A percentile compares a stretch with the other conserved stretches of the same genome.
Evolutionary conservation across 805 yeast genomes (phyloP).

Genomic region (Saccharomycopsis fodiens): DNA sequence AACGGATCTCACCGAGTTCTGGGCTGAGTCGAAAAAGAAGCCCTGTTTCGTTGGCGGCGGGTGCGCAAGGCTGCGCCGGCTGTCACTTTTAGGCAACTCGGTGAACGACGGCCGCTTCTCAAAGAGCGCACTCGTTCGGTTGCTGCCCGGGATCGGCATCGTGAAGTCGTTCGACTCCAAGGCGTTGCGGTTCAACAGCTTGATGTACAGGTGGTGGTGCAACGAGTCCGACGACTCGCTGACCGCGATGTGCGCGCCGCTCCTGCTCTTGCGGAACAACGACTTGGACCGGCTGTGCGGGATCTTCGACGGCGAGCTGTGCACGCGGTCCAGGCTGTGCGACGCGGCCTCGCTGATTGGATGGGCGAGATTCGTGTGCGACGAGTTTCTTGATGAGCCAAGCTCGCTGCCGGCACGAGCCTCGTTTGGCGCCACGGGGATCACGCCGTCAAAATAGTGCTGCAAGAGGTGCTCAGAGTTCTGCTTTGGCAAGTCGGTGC

Average conservation of each 20-base stretch:
- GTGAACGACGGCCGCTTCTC: slow-evolving; percentile 22
- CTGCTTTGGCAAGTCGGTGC: not conserved
- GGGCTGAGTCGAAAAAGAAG: not conserved
- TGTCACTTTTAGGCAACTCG: not conserved
- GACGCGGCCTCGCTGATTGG: not conserved
- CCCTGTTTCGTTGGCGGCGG: not conserved
- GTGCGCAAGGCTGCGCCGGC: not conserved
- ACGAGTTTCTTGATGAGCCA: slow-evolving; percentile 5
- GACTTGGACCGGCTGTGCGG: slow-evolving; percentile 6
- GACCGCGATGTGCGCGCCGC: not conserved
- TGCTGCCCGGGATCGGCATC: slow-evolving; percentile 20
- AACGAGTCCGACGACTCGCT: not conserved
- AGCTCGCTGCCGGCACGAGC: not conserved
- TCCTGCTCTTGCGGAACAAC: slow-evolving; percentile 5
- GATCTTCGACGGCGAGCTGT: not conserved
- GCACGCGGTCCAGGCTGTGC: not conserved
- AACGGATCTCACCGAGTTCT: not conserved
- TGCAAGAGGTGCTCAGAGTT: slow-evolving; percentile 17
- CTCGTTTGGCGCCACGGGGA: slow-evolving; percentile 16
- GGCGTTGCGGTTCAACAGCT: slow-evolving; percentile 13
- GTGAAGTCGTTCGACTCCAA: slow-evolving; percentile 14
- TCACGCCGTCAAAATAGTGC: slow-evolving; percentile 19
- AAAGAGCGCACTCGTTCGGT: slow-evolving; percentile 22
- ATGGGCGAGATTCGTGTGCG: not conserved
- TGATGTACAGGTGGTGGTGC: slow-evolving; percentile 2